Conservation (phyloP, 805 yeast species). For the Myxozyma monticola region DNA sequence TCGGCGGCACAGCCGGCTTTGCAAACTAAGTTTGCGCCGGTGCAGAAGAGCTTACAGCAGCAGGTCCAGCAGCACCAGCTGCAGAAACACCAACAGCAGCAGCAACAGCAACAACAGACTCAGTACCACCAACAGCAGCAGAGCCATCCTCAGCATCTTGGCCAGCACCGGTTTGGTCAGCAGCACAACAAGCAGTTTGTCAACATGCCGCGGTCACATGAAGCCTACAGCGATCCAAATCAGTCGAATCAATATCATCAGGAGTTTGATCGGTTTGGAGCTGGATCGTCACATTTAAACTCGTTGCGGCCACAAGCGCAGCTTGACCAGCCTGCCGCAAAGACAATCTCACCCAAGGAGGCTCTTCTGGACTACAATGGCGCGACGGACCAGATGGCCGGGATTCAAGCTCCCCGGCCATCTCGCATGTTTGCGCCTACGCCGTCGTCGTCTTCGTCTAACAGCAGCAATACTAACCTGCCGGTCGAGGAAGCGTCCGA, state of each 20-base stretch:
- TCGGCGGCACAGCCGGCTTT: constrained; percentile 5
- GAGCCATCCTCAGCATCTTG: neutral
- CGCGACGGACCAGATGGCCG: neutral
- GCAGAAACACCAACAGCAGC: constrained; percentile 21
- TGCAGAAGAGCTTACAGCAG: constrained; percentile 16
- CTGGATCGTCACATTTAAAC: neutral
- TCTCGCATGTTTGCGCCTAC: constrained; percentile 19
- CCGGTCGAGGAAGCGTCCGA: constrained; percentile 10
- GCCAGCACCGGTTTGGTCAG: neutral
- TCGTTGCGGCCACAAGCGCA: neutral
- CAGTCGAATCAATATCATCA: neutral
- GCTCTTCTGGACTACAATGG: constrained; percentile 23
- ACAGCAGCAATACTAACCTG: constrained; percentile 6
- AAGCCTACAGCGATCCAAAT: neutral
- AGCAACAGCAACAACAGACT: constrained; percentile 3
- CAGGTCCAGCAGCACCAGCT: constrained; percentile 21
- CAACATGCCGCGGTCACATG: neutral
- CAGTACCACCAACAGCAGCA: constrained; percentile 20
- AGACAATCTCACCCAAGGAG: constrained; percentile 29
- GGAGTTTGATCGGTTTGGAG: neutral
- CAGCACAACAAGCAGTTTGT: neutral
- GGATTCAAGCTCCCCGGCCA: constrained; percentile 2
- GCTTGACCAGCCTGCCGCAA: constrained; percentile 9
- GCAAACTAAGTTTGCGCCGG: constrained; percentile 7
- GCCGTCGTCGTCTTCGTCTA: constrained; percentile 21